Evolutionary conservation across 352 stramenopile genomes (phyloP), one percentile per base, ranked within the genome.

Genomic region (Pythium sukuiense): DNA sequence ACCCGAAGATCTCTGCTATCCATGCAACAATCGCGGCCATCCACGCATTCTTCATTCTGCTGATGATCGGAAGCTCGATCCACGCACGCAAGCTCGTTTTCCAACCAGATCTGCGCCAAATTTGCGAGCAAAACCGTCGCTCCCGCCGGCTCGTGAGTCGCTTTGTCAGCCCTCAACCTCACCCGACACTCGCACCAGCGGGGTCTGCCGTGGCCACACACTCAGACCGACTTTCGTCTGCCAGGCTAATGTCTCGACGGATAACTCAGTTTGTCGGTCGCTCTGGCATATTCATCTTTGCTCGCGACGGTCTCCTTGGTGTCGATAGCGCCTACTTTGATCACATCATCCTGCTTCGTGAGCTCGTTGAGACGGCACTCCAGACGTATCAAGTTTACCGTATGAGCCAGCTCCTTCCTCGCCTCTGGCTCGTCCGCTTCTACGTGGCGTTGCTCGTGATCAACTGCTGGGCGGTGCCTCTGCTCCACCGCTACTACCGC

Each of bases 351-450:
- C 18, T 54, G 29, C 3, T 55, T 1, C 57, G 57, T 9, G 57
- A 63, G 29, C 14, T 55, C 3, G 14, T 63, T 5, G 57, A 63
- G 18, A 63, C 57, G 7, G 20, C 5, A 5, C 57, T 63, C 7
- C 57, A 63, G 43, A 55, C 41, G 3, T 33, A 55, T 39, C 57
- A 63, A 55, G 57, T 30, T 5, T 63, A 48, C 57, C 41, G 41
- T 26, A 54, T 63, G 57, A 55, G 37, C 7, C 24, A 43, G 13
- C 41, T 41, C 5, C 35, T 66, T 12, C 43, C 63, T 18, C 30
- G 49, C 20, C 43, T 66, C 32, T 39, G 56, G 69, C n/a, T 74
- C 55, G 58, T 49, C 60, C 37, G 65, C 24, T 59, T 59, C 26
- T 66, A 66, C 39, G 50, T 66, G 35, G 29, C 27, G 6, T 37